Evolutionary conservation across 2,329 filamentous ascomycete species (phyloP).

Genomic region (Alternaria rosae): DNA sequence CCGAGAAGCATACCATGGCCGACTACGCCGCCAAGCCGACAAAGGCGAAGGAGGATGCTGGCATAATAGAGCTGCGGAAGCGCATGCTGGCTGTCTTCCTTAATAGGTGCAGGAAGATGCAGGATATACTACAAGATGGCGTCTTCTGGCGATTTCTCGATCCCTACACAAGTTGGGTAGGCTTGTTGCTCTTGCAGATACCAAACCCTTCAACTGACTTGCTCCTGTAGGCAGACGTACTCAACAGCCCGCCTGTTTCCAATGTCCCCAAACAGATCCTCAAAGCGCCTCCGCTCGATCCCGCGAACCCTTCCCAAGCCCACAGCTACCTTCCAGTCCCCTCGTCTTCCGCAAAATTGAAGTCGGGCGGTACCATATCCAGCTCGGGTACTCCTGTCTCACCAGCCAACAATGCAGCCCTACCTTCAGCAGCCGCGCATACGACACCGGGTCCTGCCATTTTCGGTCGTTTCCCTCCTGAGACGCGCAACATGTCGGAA

Average conservation of each 20-base stretch:
- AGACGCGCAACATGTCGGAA: slow-evolving; percentile 78
- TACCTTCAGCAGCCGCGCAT: slow-evolving; percentile 64
- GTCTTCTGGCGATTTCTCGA: slow-evolving; percentile 98
- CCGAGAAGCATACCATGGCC: slow-evolving; percentile 98
- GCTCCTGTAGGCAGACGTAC: slow-evolving; percentile 80
- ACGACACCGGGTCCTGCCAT: slow-evolving; percentile 67
- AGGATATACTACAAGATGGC: slow-evolving; percentile 87
- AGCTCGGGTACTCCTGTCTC: slow-evolving; percentile 62
- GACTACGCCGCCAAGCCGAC: slow-evolving; percentile 98
- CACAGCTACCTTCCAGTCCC: slow-evolving; percentile 90
- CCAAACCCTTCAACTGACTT: slow-evolving; percentile 5
- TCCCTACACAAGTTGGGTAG: slow-evolving; percentile 97
- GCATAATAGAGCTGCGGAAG: slow-evolving; percentile 95
- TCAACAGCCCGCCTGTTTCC: slow-evolving; percentile 87
- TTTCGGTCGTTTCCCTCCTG: slow-evolving; percentile 82
- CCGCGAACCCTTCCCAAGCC: slow-evolving; percentile 87
- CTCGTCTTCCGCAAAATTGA: slow-evolving; percentile 84
- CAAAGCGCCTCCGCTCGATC: slow-evolving; percentile 92
- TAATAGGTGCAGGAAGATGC: slow-evolving; percentile 92
- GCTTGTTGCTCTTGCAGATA: slow-evolving; percentile 24
- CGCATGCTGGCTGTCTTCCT: slow-evolving; percentile 96
- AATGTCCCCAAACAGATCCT: slow-evolving; percentile 93
- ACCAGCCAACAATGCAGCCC: slow-evolving; percentile 59
- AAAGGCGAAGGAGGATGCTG: slow-evolving; percentile 95
- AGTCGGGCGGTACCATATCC: slow-evolving; percentile 57